Percentiles rank a stretch among this genome's conserved stretches.
phyloP scores from a whole-genome alignment of 352 stramenopile genomes.

The Pseudoperonospora humuli region DNA sequence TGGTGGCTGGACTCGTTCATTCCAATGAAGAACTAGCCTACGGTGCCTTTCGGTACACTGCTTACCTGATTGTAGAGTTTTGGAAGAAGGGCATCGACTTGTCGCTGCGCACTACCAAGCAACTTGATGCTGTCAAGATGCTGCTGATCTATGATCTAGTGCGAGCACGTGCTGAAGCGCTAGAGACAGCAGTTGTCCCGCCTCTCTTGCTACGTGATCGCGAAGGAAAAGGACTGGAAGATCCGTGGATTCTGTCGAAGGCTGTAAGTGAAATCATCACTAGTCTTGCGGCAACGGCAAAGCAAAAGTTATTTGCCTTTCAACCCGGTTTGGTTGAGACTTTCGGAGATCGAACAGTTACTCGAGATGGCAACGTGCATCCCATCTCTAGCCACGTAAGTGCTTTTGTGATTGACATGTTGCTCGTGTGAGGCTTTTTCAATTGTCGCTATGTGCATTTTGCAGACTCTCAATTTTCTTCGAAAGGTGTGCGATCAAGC shows the following conservation, averaged over 20 bases:
- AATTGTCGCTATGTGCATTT: not conserved
- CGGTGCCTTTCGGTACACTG: constrained; percentile 48
- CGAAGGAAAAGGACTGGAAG: constrained; percentile 48
- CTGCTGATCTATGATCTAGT: constrained; percentile 51
- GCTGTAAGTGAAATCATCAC: constrained; percentile 30
- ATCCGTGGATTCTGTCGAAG: constrained; percentile 64
- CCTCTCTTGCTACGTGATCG: constrained; percentile 59
- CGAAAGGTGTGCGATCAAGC: constrained; percentile 64
- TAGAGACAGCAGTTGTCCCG: constrained; percentile 37
- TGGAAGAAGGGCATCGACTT: constrained; percentile 38
- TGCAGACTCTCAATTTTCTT: constrained; percentile 65
- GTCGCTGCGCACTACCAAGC: constrained; percentile 13
- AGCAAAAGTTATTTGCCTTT: too few relatives aligned
- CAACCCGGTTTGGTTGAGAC: constrained; percentile 44
- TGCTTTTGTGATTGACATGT: not conserved
- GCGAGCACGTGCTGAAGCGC: constrained; percentile 15
- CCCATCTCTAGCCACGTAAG: constrained; percentile 64
- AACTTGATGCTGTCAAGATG: constrained; percentile 46
- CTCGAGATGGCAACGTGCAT: constrained; percentile 79
- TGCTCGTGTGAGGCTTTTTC: too few relatives aligned
- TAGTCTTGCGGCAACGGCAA: constrained; percentile 33
- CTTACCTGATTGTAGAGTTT: constrained; percentile 43
- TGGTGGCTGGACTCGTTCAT: constrained; percentile 34
- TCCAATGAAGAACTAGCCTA: too few relatives aligned
- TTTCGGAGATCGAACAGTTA: too few relatives aligned